Evolutionary conservation across 768 basidiomycete species (phyloP).

Genomic region (Lactarius hengduanensis): DNA sequence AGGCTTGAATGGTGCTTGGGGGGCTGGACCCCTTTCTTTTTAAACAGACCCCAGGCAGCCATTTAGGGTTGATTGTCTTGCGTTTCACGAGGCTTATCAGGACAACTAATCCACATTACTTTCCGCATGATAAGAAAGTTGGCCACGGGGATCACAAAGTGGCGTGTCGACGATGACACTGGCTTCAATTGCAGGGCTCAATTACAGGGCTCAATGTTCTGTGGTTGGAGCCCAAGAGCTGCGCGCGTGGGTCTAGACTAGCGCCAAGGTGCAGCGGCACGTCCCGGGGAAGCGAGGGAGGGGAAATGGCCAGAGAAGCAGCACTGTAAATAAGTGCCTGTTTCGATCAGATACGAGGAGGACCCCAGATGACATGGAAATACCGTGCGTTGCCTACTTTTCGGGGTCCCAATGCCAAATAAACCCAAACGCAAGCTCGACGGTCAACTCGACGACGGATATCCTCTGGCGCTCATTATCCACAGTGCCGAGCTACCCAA

Average conservation of each 20-base stretch:
- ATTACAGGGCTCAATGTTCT: background rate
- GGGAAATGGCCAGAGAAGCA: background rate
- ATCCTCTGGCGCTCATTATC: conserved; percentile 22
- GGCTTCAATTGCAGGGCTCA: background rate
- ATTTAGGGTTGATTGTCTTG: background rate
- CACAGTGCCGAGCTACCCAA: conserved; percentile 13
- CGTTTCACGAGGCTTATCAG: background rate
- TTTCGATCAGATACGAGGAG: conserved; percentile 3
- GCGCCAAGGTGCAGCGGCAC: background rate
- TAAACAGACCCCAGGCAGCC: background rate
- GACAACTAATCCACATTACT: conserved; percentile 2
- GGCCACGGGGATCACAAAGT: background rate
- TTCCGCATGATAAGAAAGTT: background rate
- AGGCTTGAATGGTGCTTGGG: background rate
- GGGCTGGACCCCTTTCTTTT: conserved; percentile 6
- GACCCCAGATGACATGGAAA: conserved; percentile 25
- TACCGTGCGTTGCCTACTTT: background rate
- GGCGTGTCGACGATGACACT: background rate
- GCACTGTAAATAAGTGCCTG: background rate
- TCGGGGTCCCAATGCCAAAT: conserved; percentile 24
- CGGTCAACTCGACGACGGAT: conserved; percentile 28
- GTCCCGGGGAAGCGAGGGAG: background rate
- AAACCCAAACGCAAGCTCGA: conserved; percentile 29
- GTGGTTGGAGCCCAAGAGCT: background rate
- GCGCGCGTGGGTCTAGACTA: background rate